Evolutionary conservation across 257 asterid genomes (phyloP), one percentile per base, ranked within the genome.

Genomic region (Ilex asprella): DNA sequence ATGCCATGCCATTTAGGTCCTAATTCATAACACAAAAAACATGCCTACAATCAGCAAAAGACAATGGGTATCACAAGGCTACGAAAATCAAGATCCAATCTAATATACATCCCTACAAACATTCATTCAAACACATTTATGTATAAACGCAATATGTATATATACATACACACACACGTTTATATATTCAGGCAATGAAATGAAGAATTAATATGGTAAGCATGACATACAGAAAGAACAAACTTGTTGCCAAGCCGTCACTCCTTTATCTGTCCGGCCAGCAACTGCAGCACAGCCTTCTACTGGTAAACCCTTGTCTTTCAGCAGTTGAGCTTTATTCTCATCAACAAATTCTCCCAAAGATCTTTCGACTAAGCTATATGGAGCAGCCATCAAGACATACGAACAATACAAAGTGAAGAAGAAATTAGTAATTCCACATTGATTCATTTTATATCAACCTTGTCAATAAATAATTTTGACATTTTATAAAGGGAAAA

Each of bases 221-320:
- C 16, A 31, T 73, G 56, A 77, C 89, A 71, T 86, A 92, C 97
- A 83, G 86, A 89, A 92, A 72, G 99, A 89, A 77, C 96, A 84
- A 79, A 89, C 95, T 92, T 89, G 97, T 66, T 75, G 81, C 70
- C 81, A 85, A 39, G 98, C 98, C 31, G 97, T 75, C 81, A 92
- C 98, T 69, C 98, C 98, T 78, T 92, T 92, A 78, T 92, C 99
- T 56, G 99, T 92, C 66, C 99, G 94, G 59, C 97, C 97, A 49
- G 97, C 97, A 55, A 92, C 99, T 39, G 71, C 12, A 77, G 79
- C 74, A 71, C 84, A 78, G n/a, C 77, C 91, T 74, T 92, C 97
- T 57, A 85, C 13, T 57, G 97, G 97, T 61, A 87, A 75, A 41
- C 81, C 78, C 79, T 82, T 92, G 74, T 86, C 97, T 70, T 82